These are phyloP conservation scores for Saccharomycopsis lassenensis DNA, from an alignment of 805 yeast species.

Conservation along the genomic window DNA sequence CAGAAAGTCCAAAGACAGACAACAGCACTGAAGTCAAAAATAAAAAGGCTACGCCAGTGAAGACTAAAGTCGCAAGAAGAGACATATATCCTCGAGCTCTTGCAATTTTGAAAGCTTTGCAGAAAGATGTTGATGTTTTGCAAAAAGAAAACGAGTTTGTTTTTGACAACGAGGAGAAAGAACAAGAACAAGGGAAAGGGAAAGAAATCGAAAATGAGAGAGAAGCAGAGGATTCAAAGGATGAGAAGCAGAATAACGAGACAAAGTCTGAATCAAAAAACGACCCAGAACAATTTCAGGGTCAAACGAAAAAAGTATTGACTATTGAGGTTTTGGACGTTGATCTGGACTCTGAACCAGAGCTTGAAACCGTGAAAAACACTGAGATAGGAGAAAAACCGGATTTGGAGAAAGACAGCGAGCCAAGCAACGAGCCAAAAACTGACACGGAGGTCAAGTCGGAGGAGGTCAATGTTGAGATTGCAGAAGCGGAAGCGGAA, in stretches of 20 bases:
- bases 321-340: background rate
- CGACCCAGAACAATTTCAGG: conserved; percentile 12
- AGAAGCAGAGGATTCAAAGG: conserved; percentile 3
- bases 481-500: no score
- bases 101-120: conserved; percentile 12
- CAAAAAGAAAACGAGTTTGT: conserved; percentile 12
- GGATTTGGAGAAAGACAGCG: background rate
- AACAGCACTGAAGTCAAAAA: no score
- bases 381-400: background rate
- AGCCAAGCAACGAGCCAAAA: background rate
- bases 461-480: no score
- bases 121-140: conserved; percentile 14
- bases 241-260: background rate
- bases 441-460: background rate
- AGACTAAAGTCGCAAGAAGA: conserved; percentile 36
- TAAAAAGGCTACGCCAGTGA: conserved; percentile 23
- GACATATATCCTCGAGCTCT: conserved; percentile 32
- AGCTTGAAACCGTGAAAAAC: background rate
- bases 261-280: conserved; percentile 2
- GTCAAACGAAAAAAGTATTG: conserved; percentile 1
- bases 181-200: background rate
- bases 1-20: conserved; percentile 1
- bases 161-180: conserved; percentile 7
- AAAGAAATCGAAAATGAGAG: background rate
- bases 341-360: background rate